Evolutionary conservation across 116 monocot species (phyloP).

Genomic region (Dioscorea cayenensis): DNA sequence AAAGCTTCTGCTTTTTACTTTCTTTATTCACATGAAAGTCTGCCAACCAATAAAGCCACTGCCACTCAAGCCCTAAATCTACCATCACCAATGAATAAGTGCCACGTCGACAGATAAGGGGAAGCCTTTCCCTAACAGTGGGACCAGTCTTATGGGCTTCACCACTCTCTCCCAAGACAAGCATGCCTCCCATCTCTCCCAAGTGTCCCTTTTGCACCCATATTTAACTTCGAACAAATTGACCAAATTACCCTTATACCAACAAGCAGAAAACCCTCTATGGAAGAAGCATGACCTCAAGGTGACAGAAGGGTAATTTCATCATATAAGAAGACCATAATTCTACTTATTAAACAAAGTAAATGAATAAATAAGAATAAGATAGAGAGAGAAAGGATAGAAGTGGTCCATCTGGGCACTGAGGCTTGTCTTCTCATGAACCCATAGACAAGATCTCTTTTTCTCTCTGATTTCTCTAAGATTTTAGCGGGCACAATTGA

Average conservation of each 20-base stretch:
- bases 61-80: constrained; percentile 13
- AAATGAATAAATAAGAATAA: background rate
- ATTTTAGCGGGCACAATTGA: too few species aligned
- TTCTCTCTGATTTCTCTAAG: too few species aligned
- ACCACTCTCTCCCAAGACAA: background rate
- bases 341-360: background rate
- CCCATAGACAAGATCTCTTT: too few species aligned
- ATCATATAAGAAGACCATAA: background rate
- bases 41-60: constrained; percentile 4
- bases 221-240: background rate
- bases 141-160: background rate
- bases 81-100: background rate
- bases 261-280: too few species aligned
- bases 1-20: constrained; percentile 1
- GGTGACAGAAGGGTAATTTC: too few species aligned
- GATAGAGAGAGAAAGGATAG: background rate
- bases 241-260: too few species aligned
- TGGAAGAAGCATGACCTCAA: too few species aligned
- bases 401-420: constrained; percentile 4
- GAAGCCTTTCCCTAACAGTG: background rate
- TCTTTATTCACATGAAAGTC: constrained; percentile 4
- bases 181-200: background rate
- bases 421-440: constrained; percentile 19
- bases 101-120: constrained; percentile 51
- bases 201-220: background rate